These are phyloP conservation scores for Circinella minor DNA, from an alignment of 371 early-diverging fungal species.

Conservation along the genomic window DNA sequence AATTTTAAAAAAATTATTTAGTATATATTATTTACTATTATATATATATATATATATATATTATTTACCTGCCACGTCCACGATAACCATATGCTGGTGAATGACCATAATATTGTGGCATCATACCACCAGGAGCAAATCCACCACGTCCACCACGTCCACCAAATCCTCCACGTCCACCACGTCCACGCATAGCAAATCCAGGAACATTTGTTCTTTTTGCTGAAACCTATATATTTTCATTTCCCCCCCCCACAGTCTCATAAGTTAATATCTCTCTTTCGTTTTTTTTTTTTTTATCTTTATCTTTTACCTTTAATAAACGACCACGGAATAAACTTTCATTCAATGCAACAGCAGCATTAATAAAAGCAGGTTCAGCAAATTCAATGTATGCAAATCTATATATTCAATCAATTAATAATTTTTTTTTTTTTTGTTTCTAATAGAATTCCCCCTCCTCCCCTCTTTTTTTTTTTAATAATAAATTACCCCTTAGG, in stretches of 20 bases:
- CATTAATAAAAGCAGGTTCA: slow-evolving; percentile 80
- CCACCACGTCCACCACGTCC: slow-evolving; percentile 79
- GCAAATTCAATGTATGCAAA: slow-evolving; percentile 98
- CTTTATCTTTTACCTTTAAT: slow-evolving; percentile 72
- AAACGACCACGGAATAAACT: slow-evolving; percentile 88
- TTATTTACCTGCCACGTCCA: slow-evolving; percentile 61
- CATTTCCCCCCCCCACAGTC: too few relatives aligned
- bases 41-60: too few relatives aligned
- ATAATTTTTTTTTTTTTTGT: too few relatives aligned
- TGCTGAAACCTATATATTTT: slow-evolving; percentile 62
- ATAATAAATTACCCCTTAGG: slow-evolving; percentile 83
- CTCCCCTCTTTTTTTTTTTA: too few relatives aligned
- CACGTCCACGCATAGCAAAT: slow-evolving; percentile 73
- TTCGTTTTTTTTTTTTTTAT: not conserved
- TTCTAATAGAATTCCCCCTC: too few relatives aligned
- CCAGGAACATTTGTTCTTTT: slow-evolving; percentile 98
- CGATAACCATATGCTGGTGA: slow-evolving; percentile 59
- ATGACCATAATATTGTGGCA: slow-evolving; percentile 48
- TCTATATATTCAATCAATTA: slow-evolving; percentile 26
- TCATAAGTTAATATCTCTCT: not conserved
- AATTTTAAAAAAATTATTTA: too few relatives aligned
- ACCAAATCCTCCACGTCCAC: slow-evolving; percentile 77
- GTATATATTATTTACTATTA: too few relatives aligned
- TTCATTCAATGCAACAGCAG: slow-evolving; percentile 89
- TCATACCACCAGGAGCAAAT: slow-evolving; percentile 61